Base-by-base conservation (phyloP, 2,329 filamentous ascomycete genomes). In the Paecilomyces formosus region DNA sequence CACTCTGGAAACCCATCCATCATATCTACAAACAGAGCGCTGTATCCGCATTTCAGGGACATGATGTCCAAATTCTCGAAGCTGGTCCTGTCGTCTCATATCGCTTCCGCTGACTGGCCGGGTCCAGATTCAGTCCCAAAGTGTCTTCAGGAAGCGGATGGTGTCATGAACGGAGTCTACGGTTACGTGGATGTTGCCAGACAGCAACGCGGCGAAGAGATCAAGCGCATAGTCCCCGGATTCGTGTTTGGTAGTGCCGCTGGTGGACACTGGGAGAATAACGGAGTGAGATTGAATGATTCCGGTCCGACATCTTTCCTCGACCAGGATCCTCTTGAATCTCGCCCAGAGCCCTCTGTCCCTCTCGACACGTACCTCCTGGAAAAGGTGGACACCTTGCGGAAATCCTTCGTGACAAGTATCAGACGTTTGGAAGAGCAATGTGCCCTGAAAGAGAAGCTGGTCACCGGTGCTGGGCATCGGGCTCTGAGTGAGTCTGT, bases 21-120 rank as follows among this genome's bases (percentile, higher is more conserved):
- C 68, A 99, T 99, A 60, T 97, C 92, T 6, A 95, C 91, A 4
- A 99, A 99, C 79, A 97, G 97, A 74, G 90, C 92, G 0, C 80
- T 99, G 15, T 97, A 97, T 70, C 94, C 94, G 24, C 92, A 97
- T 74, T 99, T 99, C 76, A 84, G 94, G 57, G 94, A 97, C 71
- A 97, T 97, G 87, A 99, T 99, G 94, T 97, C 94, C 52, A 92
- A 96, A 67, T 99, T 99, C 73, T 97, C 94, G n/a, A 99, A 99
- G 74, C 82, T 99, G 9, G 94, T 99, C 52, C 87, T 99, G 54
- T 99, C 94, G 2, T 97, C 94, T 13, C 94, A 99, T 71, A 97
- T 99, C 71, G 94, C 94, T 45, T 92, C 93, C 5, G 90, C 93
- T 33, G 94, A 99, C 76, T 97, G 92, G 85, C 92, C 93, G 8